A percentile compares a stretch with the other conserved stretches of the same genome.
These are phyloP conservation scores for Starmerella stellata DNA, from an alignment of 805 yeast species.

Conservation along the genomic window DNA sequence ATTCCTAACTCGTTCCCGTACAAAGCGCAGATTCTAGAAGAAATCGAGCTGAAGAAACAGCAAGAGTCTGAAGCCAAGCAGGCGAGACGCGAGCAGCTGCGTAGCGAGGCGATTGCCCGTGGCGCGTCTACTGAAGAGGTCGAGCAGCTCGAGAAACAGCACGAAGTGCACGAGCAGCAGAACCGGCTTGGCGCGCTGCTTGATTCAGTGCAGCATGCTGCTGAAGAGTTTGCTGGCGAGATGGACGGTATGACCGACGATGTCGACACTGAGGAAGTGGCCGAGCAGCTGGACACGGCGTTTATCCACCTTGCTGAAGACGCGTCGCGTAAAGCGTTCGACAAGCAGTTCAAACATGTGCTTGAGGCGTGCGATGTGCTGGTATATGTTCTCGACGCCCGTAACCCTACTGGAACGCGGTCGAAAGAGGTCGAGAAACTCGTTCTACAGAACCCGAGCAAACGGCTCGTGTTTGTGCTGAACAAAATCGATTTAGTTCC, in stretches of 20 bases:
- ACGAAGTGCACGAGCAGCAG: slow-evolving; percentile 25
- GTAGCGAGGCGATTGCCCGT: slow-evolving; percentile 22
- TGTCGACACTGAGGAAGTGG: slow-evolving; percentile 27
- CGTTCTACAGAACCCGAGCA: slow-evolving; percentile 58
- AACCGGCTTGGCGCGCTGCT: slow-evolving; percentile 65
- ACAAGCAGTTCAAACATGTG: slow-evolving; percentile 81
- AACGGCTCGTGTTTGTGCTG: slow-evolving; percentile 66
- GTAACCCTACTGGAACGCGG: slow-evolving; percentile 92
- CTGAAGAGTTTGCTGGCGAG: slow-evolving; percentile 46
- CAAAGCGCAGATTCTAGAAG: slow-evolving; percentile 57
- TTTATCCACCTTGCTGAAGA: slow-evolving; percentile 28
- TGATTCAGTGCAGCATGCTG: slow-evolving; percentile 81
- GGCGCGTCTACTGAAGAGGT: slow-evolving; percentile 26
- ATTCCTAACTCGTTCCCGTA: slow-evolving; percentile 91
- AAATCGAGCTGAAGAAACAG: slow-evolving; percentile 34
- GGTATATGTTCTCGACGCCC: slow-evolving; percentile 85
- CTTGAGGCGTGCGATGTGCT: slow-evolving; percentile 85
- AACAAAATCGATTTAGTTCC: slow-evolving; percentile 92
- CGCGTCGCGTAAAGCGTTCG: slow-evolving; percentile 54
- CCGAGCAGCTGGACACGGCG: slow-evolving; percentile 26
- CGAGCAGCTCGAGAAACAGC: slow-evolving; percentile 25
- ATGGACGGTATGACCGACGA: slow-evolving; percentile 28
- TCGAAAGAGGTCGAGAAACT: slow-evolving; percentile 83
- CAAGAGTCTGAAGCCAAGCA: slow-evolving; percentile 27
- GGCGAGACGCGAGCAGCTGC: slow-evolving; percentile 24